phyloP scores from a whole-genome alignment of 768 basidiomycete genomes.

The Pilatotrama ljubarskyi region DNA sequence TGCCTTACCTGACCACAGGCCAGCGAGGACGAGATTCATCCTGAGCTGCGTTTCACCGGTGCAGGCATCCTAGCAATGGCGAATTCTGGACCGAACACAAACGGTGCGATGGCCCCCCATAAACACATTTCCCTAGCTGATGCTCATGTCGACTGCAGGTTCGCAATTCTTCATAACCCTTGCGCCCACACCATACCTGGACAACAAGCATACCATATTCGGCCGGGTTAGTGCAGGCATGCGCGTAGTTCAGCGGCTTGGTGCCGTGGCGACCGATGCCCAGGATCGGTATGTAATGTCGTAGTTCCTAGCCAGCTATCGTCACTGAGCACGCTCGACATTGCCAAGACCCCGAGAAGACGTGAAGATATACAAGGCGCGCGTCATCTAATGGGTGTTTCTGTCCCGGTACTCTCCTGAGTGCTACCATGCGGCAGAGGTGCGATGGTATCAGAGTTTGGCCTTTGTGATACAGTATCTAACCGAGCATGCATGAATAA shows the following conservation, averaged over 20 bases:
- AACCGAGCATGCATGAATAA: too few relatives aligned
- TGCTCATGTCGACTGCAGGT: conserved; percentile 45
- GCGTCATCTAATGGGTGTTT: conserved; percentile 38
- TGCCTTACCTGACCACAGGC: background rate
- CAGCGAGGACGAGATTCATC: conserved; percentile 89
- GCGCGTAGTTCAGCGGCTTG: conserved; percentile 88
- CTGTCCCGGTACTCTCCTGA: too few relatives aligned
- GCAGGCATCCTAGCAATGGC: conserved; percentile 97
- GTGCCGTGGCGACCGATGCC: conserved; percentile 84
- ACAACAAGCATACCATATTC: conserved; percentile 86
- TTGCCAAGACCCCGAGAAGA: conserved; percentile 62
- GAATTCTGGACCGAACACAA: conserved; percentile 94
- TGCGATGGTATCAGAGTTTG: too few relatives aligned
- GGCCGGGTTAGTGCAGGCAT: conserved; percentile 91
- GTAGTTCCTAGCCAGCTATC: background rate
- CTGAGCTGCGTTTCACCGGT: conserved; percentile 91
- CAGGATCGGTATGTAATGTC: conserved; percentile 71
- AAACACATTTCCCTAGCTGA: background rate
- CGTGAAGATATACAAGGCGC: conserved; percentile 86
- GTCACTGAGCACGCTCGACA: background rate
- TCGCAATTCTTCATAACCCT: conserved; percentile 95
- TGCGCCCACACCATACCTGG: conserved; percentile 79
- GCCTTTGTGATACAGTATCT: too few relatives aligned
- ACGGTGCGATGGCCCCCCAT: conserved; percentile 54
- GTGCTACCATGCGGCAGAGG: too few relatives aligned